phyloP scores from a whole-genome alignment of 2,329 filamentous ascomycete genomes.

The Bisporella sp. region DNA sequence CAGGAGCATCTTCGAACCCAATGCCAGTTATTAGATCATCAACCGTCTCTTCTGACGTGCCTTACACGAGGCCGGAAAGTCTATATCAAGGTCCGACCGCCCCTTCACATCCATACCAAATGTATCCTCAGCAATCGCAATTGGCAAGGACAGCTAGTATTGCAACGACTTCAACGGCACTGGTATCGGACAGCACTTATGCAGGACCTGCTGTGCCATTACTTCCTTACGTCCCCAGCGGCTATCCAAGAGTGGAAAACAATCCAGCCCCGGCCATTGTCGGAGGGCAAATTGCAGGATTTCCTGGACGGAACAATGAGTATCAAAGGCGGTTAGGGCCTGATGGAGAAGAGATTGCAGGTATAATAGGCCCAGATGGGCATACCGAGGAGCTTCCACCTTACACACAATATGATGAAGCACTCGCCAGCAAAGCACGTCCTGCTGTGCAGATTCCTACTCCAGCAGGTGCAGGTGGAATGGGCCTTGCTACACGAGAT shows the following conservation, averaged over 20 bases:
- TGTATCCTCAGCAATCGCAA: slow-evolving; percentile 74
- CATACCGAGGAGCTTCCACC: slow-evolving; percentile 88
- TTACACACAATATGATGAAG: slow-evolving; percentile 80
- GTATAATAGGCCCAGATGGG: slow-evolving; percentile 80
- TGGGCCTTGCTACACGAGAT: slow-evolving; percentile 53
- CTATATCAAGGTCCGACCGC: slow-evolving; percentile 54
- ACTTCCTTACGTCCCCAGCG: too few relatives aligned
- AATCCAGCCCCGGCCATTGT: too few relatives aligned
- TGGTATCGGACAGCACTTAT: slow-evolving; percentile 38
- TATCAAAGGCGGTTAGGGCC: slow-evolving; percentile 71
- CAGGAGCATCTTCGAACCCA: slow-evolving; percentile 9
- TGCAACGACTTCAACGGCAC: slow-evolving; percentile 63
- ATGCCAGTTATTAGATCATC: slow-evolving; percentile 15
- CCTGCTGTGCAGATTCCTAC: slow-evolving; percentile 21
- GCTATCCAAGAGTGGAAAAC: too few relatives aligned
- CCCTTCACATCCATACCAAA: slow-evolving; percentile 77
- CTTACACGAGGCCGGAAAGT: slow-evolving; percentile 34
- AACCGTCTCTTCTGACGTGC: slow-evolving; percentile 21
- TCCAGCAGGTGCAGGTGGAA: slow-evolving; percentile 46
- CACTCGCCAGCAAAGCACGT: slow-evolving; percentile 47
- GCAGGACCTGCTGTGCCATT: too few relatives aligned
- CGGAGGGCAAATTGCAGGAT: slow-evolving; percentile 53
- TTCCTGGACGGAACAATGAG: slow-evolving; percentile 54
- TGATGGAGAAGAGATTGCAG: slow-evolving; percentile 79
- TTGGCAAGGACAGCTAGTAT: slow-evolving; percentile 50